Conservation (phyloP, 768 basidiomycete species). For the Russula compacta region DNA sequence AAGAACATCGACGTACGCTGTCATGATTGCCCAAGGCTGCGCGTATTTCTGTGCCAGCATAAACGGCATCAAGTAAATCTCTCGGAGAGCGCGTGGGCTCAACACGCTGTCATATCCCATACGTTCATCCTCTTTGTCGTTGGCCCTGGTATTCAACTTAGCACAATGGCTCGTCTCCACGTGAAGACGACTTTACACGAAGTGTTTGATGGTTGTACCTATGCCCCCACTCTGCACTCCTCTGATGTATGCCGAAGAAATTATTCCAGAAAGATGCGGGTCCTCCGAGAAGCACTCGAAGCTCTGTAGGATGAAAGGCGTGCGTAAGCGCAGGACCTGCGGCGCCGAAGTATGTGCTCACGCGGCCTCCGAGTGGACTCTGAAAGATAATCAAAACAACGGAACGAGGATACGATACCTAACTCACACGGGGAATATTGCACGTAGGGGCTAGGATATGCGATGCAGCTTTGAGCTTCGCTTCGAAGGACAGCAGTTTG, state of each 20-base stretch:
- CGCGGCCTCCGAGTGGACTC: conserved; percentile 66
- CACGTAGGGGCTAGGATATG: conserved; percentile 75
- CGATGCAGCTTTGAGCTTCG: conserved; percentile 60
- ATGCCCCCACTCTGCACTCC: conserved; percentile 73
- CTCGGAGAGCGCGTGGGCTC: conserved; percentile 43
- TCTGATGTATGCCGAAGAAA: conserved; percentile 64
- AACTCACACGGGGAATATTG: conserved; percentile 67
- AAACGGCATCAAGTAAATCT: conserved; percentile 55
- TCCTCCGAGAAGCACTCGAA: conserved; percentile 80
- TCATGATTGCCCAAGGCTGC: conserved; percentile 52
- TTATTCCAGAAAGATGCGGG: conserved; percentile 59
- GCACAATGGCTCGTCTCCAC: background rate
- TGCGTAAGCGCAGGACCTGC: conserved; percentile 11
- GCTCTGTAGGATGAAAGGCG: conserved; percentile 32
- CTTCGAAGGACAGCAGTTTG: conserved; percentile 61
- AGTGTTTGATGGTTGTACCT: conserved; percentile 73
- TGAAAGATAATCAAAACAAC: conserved; percentile 20
- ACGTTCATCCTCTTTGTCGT: conserved; percentile 77
- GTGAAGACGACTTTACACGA: conserved; percentile 38
- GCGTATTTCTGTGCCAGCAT: conserved; percentile 45
- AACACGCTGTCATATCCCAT: conserved; percentile 48
- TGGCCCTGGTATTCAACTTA: conserved; percentile 37
- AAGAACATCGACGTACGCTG: conserved; percentile 31
- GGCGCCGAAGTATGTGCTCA: conserved; percentile 24
- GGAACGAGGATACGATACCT: background rate